A percentile compares a stretch with the other conserved stretches of the same genome.
These are phyloP conservation scores for Botrytis sinoallii DNA, from an alignment of 2,329 filamentous ascomycete species.

Conservation along the genomic window DNA sequence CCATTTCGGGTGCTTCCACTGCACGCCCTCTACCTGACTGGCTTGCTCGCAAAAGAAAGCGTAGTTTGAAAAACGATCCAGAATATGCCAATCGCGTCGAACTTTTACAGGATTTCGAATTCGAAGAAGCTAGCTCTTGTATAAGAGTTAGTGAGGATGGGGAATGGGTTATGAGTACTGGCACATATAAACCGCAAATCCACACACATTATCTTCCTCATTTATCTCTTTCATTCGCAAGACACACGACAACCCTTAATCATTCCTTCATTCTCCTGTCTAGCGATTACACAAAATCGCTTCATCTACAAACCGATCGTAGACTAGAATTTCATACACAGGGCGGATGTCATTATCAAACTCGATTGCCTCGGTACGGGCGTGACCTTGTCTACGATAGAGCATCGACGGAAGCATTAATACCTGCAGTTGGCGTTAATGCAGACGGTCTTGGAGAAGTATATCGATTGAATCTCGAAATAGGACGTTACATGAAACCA, in stretches of 20 bases:
- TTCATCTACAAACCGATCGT: conserved; percentile 90
- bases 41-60: conserved; percentile 85
- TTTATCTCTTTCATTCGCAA: conserved; percentile 86
- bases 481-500: conserved; percentile 89
- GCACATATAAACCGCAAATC: conserved; percentile 75
- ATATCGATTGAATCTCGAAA: conserved; percentile 85
- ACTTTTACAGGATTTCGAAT: conserved; percentile 94
- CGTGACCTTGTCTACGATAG: conserved; percentile 84
- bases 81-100: conserved; percentile 94
- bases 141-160: conserved; percentile 91
- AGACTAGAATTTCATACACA: conserved; percentile 91
- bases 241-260: conserved; percentile 89
- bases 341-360: conserved; percentile 80
- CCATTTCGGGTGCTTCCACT: conserved; percentile 86
- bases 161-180: conserved; percentile 95
- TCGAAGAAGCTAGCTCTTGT: conserved; percentile 91
- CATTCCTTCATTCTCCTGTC: conserved; percentile 87
- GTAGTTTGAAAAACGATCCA: conserved; percentile 85
- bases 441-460: conserved; percentile 85
- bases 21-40: conserved; percentile 89
- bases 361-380: conserved; percentile 89
- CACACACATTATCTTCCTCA: conserved; percentile 95
- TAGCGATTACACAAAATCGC: conserved; percentile 86
- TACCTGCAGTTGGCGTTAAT: conserved; percentile 86
- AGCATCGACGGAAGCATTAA: conserved; percentile 75